These are phyloP conservation scores for Irpex sp. DNA, from an alignment of 1,284 basidiomycete species.

Conservation along the genomic window DNA sequence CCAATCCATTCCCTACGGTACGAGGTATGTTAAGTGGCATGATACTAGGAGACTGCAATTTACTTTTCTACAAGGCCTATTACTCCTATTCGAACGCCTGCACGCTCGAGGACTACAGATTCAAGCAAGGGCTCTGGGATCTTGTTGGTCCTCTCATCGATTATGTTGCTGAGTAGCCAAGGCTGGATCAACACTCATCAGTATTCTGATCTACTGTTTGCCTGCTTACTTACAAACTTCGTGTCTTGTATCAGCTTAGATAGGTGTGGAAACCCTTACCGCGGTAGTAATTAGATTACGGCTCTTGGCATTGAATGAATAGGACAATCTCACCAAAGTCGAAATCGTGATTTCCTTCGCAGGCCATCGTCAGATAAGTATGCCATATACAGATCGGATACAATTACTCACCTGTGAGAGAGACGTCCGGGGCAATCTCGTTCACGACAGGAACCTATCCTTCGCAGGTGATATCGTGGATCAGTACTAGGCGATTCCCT, in stretches of 20 bases:
- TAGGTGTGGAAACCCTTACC: slow-evolving; percentile 75
- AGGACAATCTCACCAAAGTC: slow-evolving; percentile 50
- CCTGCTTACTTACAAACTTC: slow-evolving; percentile 52
- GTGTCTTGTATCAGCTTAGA: slow-evolving; percentile 69
- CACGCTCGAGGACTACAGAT: slow-evolving; percentile 62
- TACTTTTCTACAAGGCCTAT: slow-evolving; percentile 85
- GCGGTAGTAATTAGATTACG: neutral
- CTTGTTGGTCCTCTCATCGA: slow-evolving; percentile 57
- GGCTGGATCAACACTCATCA: slow-evolving; percentile 38
- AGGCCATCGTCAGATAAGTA: neutral
- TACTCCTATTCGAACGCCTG: slow-evolving; percentile 69
- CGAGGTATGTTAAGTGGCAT: neutral
- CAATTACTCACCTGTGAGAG: slow-evolving; percentile 51
- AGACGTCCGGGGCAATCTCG: slow-evolving; percentile 61
- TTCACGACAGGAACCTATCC: slow-evolving; percentile 80
- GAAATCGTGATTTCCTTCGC: slow-evolving; percentile 79
- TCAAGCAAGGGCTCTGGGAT: slow-evolving; percentile 57
- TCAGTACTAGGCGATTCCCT: neutral
- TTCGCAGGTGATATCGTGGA: neutral
- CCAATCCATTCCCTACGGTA: slow-evolving; percentile 74
- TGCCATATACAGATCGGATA: neutral
- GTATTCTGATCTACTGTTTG: neutral
- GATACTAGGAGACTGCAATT: slow-evolving; percentile 15
- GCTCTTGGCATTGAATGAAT: neutral
- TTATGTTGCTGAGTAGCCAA: slow-evolving; percentile 75